A percentile compares a stretch with the other conserved stretches of the same genome.
Conservation (phyloP, 148 eudicot species). For the Rhododendron molle region DNA sequence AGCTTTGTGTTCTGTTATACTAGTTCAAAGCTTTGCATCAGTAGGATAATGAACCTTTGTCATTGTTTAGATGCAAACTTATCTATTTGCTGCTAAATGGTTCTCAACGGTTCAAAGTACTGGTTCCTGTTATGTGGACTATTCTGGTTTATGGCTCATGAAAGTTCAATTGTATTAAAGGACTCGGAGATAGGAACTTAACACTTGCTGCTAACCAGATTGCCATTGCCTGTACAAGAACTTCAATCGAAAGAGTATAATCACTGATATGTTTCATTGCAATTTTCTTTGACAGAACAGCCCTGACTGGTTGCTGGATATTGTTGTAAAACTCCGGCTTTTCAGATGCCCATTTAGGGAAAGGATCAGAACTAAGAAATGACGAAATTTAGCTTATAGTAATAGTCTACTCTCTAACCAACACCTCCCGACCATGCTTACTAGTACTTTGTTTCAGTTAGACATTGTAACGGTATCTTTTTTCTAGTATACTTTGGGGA, state of each 20-base stretch:
- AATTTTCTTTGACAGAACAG: neutral
- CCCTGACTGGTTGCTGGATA: neutral
- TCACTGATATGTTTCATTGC: neutral
- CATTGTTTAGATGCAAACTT: neutral
- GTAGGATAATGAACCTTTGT: neutral
- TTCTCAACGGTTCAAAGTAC: neutral
- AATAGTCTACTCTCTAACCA: neutral
- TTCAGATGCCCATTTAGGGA: neutral
- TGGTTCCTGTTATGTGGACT: neutral
- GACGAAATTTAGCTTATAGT: neutral
- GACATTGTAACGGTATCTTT: neutral
- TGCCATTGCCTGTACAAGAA: neutral
- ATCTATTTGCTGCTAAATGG: neutral
- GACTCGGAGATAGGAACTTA: neutral
- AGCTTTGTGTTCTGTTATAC: neutral
- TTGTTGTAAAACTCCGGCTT: neutral
- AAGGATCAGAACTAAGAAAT: neutral
- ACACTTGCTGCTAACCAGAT: neutral
- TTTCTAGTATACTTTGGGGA: neutral
- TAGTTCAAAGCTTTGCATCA: neutral
- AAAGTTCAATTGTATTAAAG: neutral
- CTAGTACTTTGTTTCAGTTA: neutral
- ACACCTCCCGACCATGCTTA: neutral
- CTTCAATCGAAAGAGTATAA: neutral
- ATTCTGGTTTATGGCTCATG: slow-evolving; percentile 8